phyloP scores from a whole-genome alignment of 352 stramenopile species.

The Blastocystis sp. region DNA sequence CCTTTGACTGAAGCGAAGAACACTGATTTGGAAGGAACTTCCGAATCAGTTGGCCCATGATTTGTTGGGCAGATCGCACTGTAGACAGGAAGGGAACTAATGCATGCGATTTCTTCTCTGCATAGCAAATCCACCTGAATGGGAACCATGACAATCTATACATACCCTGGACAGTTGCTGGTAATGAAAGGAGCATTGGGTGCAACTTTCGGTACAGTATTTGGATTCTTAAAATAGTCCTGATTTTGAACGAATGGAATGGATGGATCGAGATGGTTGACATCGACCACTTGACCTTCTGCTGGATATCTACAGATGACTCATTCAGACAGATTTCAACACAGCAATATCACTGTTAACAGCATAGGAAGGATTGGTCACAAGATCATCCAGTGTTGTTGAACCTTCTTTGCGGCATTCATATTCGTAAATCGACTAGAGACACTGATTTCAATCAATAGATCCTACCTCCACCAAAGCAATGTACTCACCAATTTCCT shows the following conservation, averaged over 20 bases:
- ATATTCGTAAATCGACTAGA: slow-evolving; percentile 19
- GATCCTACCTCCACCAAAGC: not conserved
- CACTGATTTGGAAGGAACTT: not conserved
- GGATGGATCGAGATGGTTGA: not conserved
- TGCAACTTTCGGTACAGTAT: not conserved
- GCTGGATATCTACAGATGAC: slow-evolving; percentile 1
- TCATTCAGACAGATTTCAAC: not conserved
- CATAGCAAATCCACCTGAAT: slow-evolving; percentile 21
- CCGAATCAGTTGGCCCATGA: slow-evolving; percentile 12
- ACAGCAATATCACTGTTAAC: not conserved
- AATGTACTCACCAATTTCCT: slow-evolving; percentile 34
- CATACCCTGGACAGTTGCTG: slow-evolving; percentile 52
- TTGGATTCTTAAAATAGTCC: not conserved
- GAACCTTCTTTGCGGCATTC: not conserved
- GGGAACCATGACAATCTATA: not conserved
- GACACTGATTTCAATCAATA: not conserved
- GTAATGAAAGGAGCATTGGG: slow-evolving; percentile 34
- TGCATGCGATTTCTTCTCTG: slow-evolving; percentile 25
- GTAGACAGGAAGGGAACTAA: slow-evolving; percentile 31
- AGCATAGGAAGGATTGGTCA: slow-evolving; percentile 13
- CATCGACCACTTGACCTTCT: not conserved
- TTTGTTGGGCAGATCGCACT: not conserved
- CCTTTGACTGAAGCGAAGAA: not conserved
- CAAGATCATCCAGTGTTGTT: not conserved
- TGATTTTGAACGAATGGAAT: not conserved